Percentiles rank a stretch among this genome's conserved stretches.
These are phyloP conservation scores for Plasmopara viticola DNA, from an alignment of 352 stramenopile genomes.

Conservation along the genomic window DNA sequence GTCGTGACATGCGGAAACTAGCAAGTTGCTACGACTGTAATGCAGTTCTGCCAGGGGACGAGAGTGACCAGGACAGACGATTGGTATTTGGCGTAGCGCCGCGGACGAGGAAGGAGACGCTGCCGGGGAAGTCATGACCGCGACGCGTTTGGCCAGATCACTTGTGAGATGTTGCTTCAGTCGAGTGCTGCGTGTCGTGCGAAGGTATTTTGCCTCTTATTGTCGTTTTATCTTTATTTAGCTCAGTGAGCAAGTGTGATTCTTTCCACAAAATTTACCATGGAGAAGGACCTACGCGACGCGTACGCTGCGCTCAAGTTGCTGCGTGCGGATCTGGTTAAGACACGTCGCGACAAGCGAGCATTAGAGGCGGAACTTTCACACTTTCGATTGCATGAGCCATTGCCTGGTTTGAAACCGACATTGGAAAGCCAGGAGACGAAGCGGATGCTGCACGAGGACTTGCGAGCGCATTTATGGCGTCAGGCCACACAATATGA, in stretches of 20 bases:
- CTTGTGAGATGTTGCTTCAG: constrained; percentile 2
- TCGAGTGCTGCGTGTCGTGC: neutral
- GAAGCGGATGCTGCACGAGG: constrained; percentile 29
- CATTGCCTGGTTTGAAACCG: constrained; percentile 15
- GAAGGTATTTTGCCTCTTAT: neutral
- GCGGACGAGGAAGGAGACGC: constrained; percentile 35
- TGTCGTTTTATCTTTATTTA: neutral
- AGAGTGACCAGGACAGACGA: constrained; percentile 82
- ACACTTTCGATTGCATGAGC: constrained; percentile 11
- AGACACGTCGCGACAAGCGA: constrained; percentile 30
- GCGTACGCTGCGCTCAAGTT: constrained; percentile 42
- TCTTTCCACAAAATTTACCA: constrained; percentile 1
- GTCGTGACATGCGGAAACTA: constrained; percentile 83
- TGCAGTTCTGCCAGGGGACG: constrained; percentile 71
- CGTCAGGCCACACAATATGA: constrained; percentile 11
- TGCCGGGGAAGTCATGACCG: constrained; percentile 13
- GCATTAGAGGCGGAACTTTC: constrained; percentile 21
- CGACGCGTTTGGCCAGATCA: constrained; percentile 14
- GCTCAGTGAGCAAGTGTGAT: neutral
- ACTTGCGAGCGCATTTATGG: constrained; percentile 15
- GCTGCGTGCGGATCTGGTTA: constrained; percentile 35
- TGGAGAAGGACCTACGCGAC: constrained; percentile 53
- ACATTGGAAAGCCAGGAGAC: constrained; percentile 15
- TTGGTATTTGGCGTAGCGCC: constrained; percentile 76
- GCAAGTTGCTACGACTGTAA: constrained; percentile 62